A percentile compares a stretch with the other conserved stretches of the same genome.
Conservation (phyloP, 441 rosid species). For the Jatropha podagrica region DNA sequence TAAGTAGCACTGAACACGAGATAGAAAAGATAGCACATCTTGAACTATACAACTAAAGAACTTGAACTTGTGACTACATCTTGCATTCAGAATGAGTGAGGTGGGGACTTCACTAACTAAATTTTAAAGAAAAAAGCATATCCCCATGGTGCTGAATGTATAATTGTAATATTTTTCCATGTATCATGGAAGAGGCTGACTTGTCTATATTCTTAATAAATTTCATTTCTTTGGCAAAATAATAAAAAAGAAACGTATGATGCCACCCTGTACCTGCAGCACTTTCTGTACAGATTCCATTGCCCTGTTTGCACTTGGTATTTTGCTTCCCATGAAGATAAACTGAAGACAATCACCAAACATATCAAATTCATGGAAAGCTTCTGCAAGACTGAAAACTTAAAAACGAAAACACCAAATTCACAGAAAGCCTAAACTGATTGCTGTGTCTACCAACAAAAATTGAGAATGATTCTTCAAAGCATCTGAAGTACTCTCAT, state of each 20-base stretch:
- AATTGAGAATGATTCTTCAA: neutral
- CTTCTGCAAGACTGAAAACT: constrained; percentile 3
- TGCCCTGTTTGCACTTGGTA: constrained; percentile 29
- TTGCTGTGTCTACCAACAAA: constrained; percentile 7
- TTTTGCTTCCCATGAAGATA: constrained; percentile 50
- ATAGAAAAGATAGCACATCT: neutral
- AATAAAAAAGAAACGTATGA: neutral
- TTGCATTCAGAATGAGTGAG: neutral
- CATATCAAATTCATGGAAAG: constrained; percentile 16
- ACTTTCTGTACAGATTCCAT: constrained; percentile 43
- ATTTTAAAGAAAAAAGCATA: neutral
- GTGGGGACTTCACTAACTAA: neutral
- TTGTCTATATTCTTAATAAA: neutral
- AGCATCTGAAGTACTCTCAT: constrained; percentile 9
- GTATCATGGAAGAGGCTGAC: neutral
- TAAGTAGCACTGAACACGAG: neutral
- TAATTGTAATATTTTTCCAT: neutral
- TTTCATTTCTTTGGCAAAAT: neutral
- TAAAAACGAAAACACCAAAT: constrained; percentile 8
- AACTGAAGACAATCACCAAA: constrained; percentile 37
- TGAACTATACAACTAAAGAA: neutral
- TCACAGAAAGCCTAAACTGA: constrained; percentile 17
- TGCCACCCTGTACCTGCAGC: constrained; percentile 37
- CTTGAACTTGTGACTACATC: neutral
- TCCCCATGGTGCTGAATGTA: neutral